Conservation (phyloP, 2,329 filamentous ascomycete species). For the Zasmidium angulare region DNA sequence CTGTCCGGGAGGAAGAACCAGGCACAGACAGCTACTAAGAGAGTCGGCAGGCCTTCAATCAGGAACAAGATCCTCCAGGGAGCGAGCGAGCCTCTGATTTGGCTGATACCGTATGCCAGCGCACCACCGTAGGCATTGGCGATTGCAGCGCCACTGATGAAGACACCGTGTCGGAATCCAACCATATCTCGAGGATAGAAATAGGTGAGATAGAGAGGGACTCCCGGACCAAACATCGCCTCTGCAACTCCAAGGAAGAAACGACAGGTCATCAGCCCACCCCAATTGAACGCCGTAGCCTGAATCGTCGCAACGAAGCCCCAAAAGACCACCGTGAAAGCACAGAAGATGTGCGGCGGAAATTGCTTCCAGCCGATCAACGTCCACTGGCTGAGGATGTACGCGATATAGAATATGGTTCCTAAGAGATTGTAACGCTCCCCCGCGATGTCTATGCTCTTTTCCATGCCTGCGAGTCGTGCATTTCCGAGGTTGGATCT, state of each 20-base stretch:
- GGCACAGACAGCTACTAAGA: constrained; percentile 54
- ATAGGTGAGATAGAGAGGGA: constrained; percentile 64
- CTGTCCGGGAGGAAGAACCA: constrained; percentile 51
- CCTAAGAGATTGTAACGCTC: constrained; percentile 52
- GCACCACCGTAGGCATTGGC: constrained; percentile 78
- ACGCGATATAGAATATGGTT: constrained; percentile 55
- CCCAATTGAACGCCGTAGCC: constrained; percentile 46
- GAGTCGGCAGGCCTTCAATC: constrained; percentile 63
- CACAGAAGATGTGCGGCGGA: constrained; percentile 40
- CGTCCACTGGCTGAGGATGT: constrained; percentile 41
- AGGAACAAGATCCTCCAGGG: constrained; percentile 64
- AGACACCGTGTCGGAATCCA: constrained; percentile 57
- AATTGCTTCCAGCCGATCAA: constrained; percentile 47
- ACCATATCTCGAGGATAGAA: constrained; percentile 61
- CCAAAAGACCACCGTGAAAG: constrained; percentile 46
- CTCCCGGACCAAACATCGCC: constrained; percentile 44
- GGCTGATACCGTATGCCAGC: constrained; percentile 63
- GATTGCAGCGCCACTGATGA: constrained; percentile 58
- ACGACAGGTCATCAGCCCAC: constrained; percentile 50
- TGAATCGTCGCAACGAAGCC: constrained; percentile 50
- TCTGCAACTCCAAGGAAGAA: constrained; percentile 47
- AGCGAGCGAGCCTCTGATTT: constrained; percentile 56
- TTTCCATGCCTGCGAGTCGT: constrained; percentile 41
- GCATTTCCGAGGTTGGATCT: constrained; percentile 41
- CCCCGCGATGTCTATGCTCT: constrained; percentile 49